These are phyloP conservation scores for Phanerodontia chrysosporium DNA, from an alignment of 768 basidiomycete species.

Conservation along the genomic window DNA sequence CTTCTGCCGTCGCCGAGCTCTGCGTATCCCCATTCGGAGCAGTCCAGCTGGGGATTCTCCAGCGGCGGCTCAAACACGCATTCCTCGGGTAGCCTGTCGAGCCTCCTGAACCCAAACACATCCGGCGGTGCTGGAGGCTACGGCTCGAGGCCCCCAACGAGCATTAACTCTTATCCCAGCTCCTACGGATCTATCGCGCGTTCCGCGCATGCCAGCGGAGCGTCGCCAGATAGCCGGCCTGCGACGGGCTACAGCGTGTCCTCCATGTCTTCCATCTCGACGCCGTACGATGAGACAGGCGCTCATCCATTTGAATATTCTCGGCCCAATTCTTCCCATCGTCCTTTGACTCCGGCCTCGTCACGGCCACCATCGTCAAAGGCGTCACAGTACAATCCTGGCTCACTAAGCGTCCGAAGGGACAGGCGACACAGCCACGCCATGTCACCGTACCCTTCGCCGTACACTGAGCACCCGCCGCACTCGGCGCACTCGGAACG, in stretches of 20 bases:
- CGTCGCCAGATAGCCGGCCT: constrained; percentile 81
- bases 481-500: constrained; percentile 46
- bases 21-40: constrained; percentile 63
- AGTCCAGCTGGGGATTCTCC: constrained; percentile 48
- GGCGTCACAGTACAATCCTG: constrained; percentile 44
- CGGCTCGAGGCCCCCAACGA: constrained; percentile 24
- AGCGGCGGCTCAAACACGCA: constrained; percentile 55
- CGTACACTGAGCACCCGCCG: constrained; percentile 57
- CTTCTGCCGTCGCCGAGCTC: constrained; percentile 42
- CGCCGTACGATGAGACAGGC: constrained; percentile 57
- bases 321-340: constrained; percentile 67
- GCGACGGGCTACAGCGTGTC: constrained; percentile 85
- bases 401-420: constrained; percentile 65
- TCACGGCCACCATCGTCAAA: constrained; percentile 69
- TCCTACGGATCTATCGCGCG: constrained; percentile 65
- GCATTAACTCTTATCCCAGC: constrained; percentile 23
- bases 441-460: constrained; percentile 82
- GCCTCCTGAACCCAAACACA: constrained; percentile 67
- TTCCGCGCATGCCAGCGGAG: constrained; percentile 65
- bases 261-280: constrained; percentile 64
- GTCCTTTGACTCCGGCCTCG: constrained; percentile 53
- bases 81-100: constrained; percentile 66
- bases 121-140: constrained; percentile 55
- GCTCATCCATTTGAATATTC: constrained; percentile 55
- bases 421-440: constrained; percentile 81